Evolutionary conservation across 768 basidiomycete genomes (phyloP).

Genomic region (Leccinum variicolor): DNA sequence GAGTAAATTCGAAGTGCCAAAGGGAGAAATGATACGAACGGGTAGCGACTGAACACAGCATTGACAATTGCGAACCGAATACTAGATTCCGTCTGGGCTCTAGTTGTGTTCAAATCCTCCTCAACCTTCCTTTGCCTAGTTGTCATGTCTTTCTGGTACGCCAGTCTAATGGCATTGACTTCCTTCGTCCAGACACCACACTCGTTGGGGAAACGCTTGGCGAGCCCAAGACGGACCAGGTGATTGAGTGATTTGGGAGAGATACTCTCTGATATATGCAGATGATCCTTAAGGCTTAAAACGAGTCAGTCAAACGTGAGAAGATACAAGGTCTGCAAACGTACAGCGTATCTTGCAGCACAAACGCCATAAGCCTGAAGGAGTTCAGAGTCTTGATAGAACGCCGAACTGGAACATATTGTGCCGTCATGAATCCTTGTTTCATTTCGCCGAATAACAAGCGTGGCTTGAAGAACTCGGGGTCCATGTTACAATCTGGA

Average conservation of each 20-base stretch:
- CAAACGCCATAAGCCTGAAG: slow-evolving; percentile 6
- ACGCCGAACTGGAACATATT: slow-evolving; percentile 24
- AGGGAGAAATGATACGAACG: slow-evolving; percentile 8
- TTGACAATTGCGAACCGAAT: slow-evolving; percentile 24
- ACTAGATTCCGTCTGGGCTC: slow-evolving; percentile 12
- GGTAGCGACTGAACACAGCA: slow-evolving; percentile 27
- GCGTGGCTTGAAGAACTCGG: slow-evolving; percentile 25
- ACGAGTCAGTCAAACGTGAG: background rate
- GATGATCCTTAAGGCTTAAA: slow-evolving; percentile 21
- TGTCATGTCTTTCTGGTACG: background rate
- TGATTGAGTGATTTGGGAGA: slow-evolving; percentile 24
- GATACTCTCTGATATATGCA: slow-evolving; percentile 26
- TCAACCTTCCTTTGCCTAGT: slow-evolving; percentile 12
- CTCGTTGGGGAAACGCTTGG: slow-evolving; percentile 25
- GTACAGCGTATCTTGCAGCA: slow-evolving; percentile 27
- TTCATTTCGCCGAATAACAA: slow-evolving; percentile 39
- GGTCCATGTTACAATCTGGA: slow-evolving; percentile 21
- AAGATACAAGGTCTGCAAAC: background rate
- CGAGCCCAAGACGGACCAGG: slow-evolving; percentile 31
- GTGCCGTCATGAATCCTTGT: slow-evolving; percentile 38
- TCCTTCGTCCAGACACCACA: slow-evolving; percentile 24
- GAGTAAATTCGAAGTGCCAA: background rate
- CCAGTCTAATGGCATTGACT: slow-evolving; percentile 6
- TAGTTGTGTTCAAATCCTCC: slow-evolving; percentile 9
- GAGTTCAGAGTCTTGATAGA: slow-evolving; percentile 3